These are phyloP conservation scores for Candida sithepensis DNA, from an alignment of 805 yeast species.

Conservation along the genomic window DNA sequence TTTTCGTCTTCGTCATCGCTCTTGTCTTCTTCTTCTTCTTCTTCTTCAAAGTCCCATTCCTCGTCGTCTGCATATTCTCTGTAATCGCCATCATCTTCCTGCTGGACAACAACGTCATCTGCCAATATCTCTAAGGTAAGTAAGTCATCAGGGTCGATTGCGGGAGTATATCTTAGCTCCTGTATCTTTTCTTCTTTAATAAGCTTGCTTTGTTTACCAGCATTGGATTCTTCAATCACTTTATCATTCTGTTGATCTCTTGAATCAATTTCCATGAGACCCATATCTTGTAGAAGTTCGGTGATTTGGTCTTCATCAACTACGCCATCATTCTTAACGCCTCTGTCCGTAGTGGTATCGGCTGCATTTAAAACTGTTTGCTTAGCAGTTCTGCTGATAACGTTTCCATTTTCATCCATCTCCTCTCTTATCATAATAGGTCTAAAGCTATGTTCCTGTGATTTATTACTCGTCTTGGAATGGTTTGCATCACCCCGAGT, in stretches of 20 bases:
- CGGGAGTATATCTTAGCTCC: slow-evolving; percentile 10
- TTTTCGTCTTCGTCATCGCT: slow-evolving; percentile 4
- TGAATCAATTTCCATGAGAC: slow-evolving; percentile 8
- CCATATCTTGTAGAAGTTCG: slow-evolving; percentile 35
- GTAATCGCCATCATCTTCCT: slow-evolving; percentile 20
- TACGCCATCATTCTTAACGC: slow-evolving; percentile 9
- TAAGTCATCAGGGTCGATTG: slow-evolving; percentile 43
- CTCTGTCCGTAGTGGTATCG: not conserved
- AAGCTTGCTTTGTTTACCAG: not conserved
- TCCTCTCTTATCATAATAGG: slow-evolving; percentile 75
- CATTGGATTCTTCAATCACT: not conserved
- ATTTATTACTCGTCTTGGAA: no score
- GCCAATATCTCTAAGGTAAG: slow-evolving; percentile 53
- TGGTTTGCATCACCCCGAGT: no score
- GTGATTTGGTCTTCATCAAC: slow-evolving; percentile 30
- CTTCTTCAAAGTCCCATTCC: slow-evolving; percentile 20
- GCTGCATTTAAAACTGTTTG: not conserved
- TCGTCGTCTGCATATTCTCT: slow-evolving; percentile 24
- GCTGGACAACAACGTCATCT: slow-evolving; percentile 36
- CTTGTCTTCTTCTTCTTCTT: slow-evolving; percentile 25
- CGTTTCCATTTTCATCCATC: slow-evolving; percentile 73
- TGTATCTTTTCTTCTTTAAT: not conserved
- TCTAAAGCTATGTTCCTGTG: slow-evolving; percentile 12
- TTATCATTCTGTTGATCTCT: not conserved
- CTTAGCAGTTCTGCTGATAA: slow-evolving; percentile 31